Percentiles rank a stretch among this genome's conserved stretches.
These are phyloP conservation scores for Colletotrichum horii DNA, from an alignment of 2,329 filamentous ascomycete genomes.

Conservation along the genomic window DNA sequence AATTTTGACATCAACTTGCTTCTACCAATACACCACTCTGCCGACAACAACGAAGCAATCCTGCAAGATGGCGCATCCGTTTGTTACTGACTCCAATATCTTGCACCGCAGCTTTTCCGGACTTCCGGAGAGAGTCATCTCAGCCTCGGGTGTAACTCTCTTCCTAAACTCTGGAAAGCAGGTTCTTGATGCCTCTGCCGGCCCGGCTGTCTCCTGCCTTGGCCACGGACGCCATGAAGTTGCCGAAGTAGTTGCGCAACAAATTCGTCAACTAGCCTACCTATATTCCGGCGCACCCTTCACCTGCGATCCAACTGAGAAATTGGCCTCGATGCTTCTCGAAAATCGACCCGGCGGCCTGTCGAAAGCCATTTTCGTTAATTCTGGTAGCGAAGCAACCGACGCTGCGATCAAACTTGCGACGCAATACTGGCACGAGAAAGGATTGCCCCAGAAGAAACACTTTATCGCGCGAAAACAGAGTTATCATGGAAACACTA, in stretches of 20 bases:
- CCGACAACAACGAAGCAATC: not conserved
- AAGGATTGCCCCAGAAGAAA: slow-evolving; percentile 35
- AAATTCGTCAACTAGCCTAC: slow-evolving; percentile 7
- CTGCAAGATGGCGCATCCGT: not conserved
- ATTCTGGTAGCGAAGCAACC: slow-evolving; percentile 36
- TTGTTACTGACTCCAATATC: slow-evolving; percentile 7
- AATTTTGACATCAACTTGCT: not conserved
- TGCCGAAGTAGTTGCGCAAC: not conserved
- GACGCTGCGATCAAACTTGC: slow-evolving; percentile 48
- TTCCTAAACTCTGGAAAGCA: not conserved
- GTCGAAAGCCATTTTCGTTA: slow-evolving; percentile 18
- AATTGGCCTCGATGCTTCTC: slow-evolving; percentile 1
- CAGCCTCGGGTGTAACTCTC: not conserved
- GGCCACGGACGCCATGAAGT: not conserved
- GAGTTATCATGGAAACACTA: slow-evolving; percentile 54
- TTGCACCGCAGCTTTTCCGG: slow-evolving; percentile 3
- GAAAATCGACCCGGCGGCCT: not conserved
- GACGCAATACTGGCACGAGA: slow-evolving; percentile 50
- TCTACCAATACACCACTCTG: too few relatives aligned
- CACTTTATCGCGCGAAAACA: slow-evolving; percentile 48
- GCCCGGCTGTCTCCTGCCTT: slow-evolving; percentile 7
- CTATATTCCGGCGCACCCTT: slow-evolving; percentile 15
- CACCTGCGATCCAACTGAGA: slow-evolving; percentile 1
- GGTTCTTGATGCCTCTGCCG: slow-evolving; percentile 8
- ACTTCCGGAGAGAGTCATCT: not conserved